Percentiles rank a stretch among this genome's conserved stretches.
These are phyloP conservation scores for Hydrangea macrophylla DNA, from an alignment of 148 eudicot species.

Conservation along the genomic window DNA sequence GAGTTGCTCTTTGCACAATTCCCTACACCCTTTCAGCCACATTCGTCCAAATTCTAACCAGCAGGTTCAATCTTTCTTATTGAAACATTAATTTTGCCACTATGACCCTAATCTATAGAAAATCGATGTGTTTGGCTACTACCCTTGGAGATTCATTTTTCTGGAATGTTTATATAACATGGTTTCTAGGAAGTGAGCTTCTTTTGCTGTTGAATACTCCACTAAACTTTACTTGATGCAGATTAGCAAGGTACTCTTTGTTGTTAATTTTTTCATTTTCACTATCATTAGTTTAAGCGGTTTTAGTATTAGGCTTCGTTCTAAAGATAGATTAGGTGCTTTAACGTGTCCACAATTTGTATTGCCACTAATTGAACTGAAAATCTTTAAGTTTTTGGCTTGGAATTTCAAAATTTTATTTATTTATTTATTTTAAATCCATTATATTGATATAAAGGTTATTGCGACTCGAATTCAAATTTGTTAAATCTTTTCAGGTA, in stretches of 20 bases:
- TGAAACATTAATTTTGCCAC: too few relatives aligned
- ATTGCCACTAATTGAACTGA: not conserved
- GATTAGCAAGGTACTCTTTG: not conserved
- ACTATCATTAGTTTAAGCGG: not conserved
- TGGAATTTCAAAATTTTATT: too few relatives aligned
- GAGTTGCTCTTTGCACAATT: not conserved
- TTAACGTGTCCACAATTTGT: not conserved
- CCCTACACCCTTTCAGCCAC: not conserved
- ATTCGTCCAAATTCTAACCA: too few relatives aligned
- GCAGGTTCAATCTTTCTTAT: too few relatives aligned
- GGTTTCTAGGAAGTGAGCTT: too few relatives aligned
- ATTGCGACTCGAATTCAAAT: not conserved
- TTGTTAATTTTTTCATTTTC: not conserved
- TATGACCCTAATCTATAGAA: not conserved
- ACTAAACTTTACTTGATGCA: not conserved
- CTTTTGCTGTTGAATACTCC: not conserved
- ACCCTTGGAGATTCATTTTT: too few relatives aligned
- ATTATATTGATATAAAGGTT: not conserved
- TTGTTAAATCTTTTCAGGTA: conserved; percentile 49
- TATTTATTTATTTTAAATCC: not conserved
- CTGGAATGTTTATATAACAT: not conserved
- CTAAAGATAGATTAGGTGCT: not conserved
- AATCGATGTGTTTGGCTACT: too few relatives aligned
- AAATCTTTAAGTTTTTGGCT: not conserved
- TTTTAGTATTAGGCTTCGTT: not conserved